These are phyloP conservation scores for Fusarium phyllophilum DNA, from an alignment of 2,329 filamentous ascomycete species.

Conservation along the genomic window DNA sequence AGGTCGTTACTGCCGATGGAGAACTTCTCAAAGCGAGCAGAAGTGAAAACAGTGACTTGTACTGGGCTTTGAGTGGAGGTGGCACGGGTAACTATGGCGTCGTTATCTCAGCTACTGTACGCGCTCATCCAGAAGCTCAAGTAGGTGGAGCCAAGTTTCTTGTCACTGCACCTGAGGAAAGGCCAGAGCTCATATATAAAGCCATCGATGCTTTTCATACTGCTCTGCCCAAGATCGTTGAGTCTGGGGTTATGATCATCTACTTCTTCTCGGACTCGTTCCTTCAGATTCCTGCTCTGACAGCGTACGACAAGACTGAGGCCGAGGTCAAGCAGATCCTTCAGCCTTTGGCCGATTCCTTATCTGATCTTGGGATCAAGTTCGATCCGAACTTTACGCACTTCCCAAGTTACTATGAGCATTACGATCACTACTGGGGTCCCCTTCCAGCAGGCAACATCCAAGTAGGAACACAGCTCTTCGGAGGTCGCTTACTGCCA, in stretches of 20 bases:
- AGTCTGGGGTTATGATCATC: constrained; percentile 58
- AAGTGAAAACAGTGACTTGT: constrained; percentile 63
- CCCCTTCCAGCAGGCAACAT: constrained; percentile 53
- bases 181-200: constrained; percentile 18
- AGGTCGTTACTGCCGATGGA: constrained; percentile 65
- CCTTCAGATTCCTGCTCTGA: constrained; percentile 48
- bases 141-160: constrained; percentile 47
- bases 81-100: constrained; percentile 68
- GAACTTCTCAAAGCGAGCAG: constrained; percentile 58
- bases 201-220: constrained; percentile 40
- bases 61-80: constrained; percentile 70
- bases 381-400: constrained; percentile 22
- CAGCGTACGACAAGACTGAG: constrained; percentile 55
- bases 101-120: constrained; percentile 64
- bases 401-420: constrained; percentile 50
- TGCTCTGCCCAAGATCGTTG: constrained; percentile 50
- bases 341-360: constrained; percentile 43
- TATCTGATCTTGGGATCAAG: constrained; percentile 20
- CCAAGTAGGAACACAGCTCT: constrained; percentile 43
- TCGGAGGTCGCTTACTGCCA: constrained; percentile 57
- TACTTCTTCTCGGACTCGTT: constrained; percentile 46
- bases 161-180: constrained; percentile 8
- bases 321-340: constrained; percentile 52
- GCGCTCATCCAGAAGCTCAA: constrained; percentile 56
- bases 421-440: constrained; percentile 55